phyloP scores from a whole-genome alignment of 805 yeast genomes.

The Ogataea minuta region DNA sequence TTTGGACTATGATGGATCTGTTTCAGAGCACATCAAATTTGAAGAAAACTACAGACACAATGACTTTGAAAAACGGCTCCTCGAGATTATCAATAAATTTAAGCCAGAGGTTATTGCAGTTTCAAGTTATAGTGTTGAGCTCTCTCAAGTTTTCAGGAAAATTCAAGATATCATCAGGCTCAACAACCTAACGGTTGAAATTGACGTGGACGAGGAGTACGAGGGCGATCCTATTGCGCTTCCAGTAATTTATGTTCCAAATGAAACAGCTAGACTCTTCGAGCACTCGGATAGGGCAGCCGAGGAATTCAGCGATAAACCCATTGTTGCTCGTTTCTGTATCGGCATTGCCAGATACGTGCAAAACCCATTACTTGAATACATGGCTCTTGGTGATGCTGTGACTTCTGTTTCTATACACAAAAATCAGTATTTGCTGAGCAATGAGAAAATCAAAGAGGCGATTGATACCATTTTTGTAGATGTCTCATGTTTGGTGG shows the following conservation, averaged over 20 bases:
- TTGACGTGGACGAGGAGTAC: conserved; percentile 39
- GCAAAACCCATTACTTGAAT: conserved; percentile 92
- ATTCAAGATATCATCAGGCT: conserved; percentile 55
- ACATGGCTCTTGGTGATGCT: conserved; percentile 75
- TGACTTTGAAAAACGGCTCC: conserved; percentile 65
- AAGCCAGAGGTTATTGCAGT: conserved; percentile 89
- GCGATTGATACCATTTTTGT: conserved; percentile 82
- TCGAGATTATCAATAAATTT: conserved; percentile 55
- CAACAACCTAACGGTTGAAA: conserved; percentile 51
- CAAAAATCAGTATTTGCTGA: conserved; percentile 68
- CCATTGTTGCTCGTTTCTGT: conserved; percentile 77
- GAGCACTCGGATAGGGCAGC: conserved; percentile 76
- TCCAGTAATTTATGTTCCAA: conserved; percentile 82
- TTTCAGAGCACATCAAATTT: conserved; percentile 73
- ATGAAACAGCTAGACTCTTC: conserved; percentile 88
- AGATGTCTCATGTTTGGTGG: conserved; percentile 86
- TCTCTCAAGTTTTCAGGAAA: conserved; percentile 59
- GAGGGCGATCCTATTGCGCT: conserved; percentile 38
- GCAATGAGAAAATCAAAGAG: conserved; percentile 58
- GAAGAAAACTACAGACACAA: conserved; percentile 65
- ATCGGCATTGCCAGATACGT: conserved; percentile 87
- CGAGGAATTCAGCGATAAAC: conserved; percentile 79
- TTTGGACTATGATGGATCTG: conserved; percentile 76
- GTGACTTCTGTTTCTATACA: conserved; percentile 62
- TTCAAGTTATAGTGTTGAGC: conserved; percentile 79